Evolutionary conservation across 805 yeast species (phyloP).

Genomic region (Yamadazyma kitorensis): DNA sequence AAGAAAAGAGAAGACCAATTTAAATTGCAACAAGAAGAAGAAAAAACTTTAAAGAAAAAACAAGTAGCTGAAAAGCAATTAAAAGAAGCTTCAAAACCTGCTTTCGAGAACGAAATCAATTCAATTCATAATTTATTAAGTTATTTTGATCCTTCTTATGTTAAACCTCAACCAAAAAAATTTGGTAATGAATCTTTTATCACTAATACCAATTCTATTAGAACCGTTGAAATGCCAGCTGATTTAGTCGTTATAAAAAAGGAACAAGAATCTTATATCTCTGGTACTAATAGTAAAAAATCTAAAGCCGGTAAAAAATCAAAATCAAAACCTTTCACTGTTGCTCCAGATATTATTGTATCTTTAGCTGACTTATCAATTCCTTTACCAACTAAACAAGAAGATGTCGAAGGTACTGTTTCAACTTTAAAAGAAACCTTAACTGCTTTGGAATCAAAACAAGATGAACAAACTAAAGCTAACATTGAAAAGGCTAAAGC

Average conservation of each 20-base stretch:
- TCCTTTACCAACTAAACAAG: slow-evolving; percentile 73
- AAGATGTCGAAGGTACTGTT: slow-evolving; percentile 64
- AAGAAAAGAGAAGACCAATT: slow-evolving; percentile 68
- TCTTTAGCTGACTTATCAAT: slow-evolving; percentile 74
- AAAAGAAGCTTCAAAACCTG: slow-evolving; percentile 76
- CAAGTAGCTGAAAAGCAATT: slow-evolving; percentile 63
- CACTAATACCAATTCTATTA: slow-evolving; percentile 26
- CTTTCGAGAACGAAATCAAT: slow-evolving; percentile 75
- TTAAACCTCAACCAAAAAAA: slow-evolving; percentile 47
- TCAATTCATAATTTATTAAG: slow-evolving; percentile 69
- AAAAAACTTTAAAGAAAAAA: slow-evolving; percentile 51
- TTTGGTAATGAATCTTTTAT: slow-evolving; percentile 25
- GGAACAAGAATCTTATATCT: slow-evolving; percentile 58
- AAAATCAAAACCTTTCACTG: slow-evolving; percentile 57
- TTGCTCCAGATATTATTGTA: slow-evolving; percentile 78
- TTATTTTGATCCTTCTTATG: slow-evolving; percentile 77
- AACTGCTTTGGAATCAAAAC: slow-evolving; percentile 62
- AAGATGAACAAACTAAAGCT: slow-evolving; percentile 76
- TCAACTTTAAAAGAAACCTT: slow-evolving; percentile 71
- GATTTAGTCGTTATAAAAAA: slow-evolving; percentile 62
- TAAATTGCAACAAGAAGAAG: slow-evolving; percentile 50
- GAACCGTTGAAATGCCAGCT: slow-evolving; percentile 61
- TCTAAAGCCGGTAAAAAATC: slow-evolving; percentile 48
- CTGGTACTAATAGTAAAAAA: slow-evolving; percentile 42
- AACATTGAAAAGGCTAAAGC: slow-evolving; percentile 75